These are phyloP conservation scores for Hirsutella rhossiliensis DNA, from an alignment of 2,329 filamentous ascomycete genomes.

Conservation along the genomic window DNA sequence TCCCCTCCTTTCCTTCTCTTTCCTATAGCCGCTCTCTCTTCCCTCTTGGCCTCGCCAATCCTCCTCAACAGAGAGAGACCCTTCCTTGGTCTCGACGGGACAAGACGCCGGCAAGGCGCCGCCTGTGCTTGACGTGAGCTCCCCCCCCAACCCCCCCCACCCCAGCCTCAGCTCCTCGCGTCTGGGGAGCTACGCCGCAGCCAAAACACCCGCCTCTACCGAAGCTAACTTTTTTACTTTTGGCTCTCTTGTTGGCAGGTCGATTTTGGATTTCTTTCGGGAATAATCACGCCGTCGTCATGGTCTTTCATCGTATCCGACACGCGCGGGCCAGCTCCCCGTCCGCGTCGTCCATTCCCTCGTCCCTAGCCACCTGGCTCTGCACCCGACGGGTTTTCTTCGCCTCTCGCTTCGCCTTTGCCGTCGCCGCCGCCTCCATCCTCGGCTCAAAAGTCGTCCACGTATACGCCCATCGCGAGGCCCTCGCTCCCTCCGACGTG, in stretches of 20 bases:
- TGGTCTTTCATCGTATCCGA: neutral
- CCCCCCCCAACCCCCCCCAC: too few species aligned
- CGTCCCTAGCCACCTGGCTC: neutral
- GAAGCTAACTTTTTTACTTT: too few species aligned
- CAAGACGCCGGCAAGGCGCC: too few species aligned
- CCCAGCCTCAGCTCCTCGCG: too few species aligned
- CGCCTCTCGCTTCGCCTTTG: conserved; percentile 15
- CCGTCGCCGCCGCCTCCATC: conserved; percentile 16
- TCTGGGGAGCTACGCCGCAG: too few species aligned
- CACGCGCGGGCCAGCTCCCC: neutral
- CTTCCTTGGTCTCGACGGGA: too few species aligned
- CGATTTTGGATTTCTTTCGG: too few species aligned
- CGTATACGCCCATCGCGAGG: conserved; percentile 17
- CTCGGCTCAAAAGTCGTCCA: conserved; percentile 19
- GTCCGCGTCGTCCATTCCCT: neutral
- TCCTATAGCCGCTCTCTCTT: neutral
- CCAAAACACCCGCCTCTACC: too few species aligned
- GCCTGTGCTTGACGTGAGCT: too few species aligned
- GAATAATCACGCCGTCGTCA: neutral
- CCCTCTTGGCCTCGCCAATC: too few species aligned
- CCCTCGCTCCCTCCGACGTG: conserved; percentile 17
- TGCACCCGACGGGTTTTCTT: neutral
- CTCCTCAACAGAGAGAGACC: too few species aligned
- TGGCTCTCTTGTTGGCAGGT: too few species aligned
- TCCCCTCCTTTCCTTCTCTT: neutral